Percentiles rank a stretch among this genome's conserved stretches.
phyloP scores from a whole-genome alignment of 345 rosid genomes.

The Euphorbia pulcherrima region DNA sequence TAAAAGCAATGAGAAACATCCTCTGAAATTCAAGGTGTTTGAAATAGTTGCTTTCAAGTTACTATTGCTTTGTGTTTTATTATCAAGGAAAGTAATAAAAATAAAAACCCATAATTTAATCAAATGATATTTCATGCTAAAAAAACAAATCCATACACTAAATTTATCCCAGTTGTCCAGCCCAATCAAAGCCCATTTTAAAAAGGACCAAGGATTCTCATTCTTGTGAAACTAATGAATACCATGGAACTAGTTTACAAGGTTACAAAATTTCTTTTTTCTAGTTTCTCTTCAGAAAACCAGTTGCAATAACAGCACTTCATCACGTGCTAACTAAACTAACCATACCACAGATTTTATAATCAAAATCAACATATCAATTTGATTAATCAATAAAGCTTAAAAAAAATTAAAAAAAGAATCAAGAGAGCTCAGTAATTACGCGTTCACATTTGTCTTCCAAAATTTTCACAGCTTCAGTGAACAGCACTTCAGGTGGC shows the following conservation, averaged over 20 bases:
- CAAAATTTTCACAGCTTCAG: conserved; percentile 86
- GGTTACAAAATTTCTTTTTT: neutral
- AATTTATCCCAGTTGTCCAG: neutral
- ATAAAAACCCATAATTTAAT: no score
- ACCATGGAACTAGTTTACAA: neutral
- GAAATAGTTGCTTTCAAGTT: no score
- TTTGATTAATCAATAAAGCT: neutral
- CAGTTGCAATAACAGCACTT: neutral
- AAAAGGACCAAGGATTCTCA: neutral
- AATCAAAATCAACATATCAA: neutral
- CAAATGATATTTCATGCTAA: neutral
- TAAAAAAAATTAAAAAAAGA: neutral
- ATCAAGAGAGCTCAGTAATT: conserved; percentile 65
- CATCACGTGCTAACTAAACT: neutral
- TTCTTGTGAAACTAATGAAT: neutral
- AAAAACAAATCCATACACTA: neutral
- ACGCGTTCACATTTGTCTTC: conserved; percentile 79
- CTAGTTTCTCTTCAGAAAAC: neutral
- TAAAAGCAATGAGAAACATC: no score
- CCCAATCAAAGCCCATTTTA: neutral
- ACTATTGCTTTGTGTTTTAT: no score
- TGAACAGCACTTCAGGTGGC: conserved; percentile 74
- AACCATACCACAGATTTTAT: neutral
- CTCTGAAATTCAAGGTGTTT: no score
- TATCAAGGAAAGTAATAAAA: neutral